Evolutionary conservation across 139 green algal genomes (phyloP).

Genomic region (Chlorella sp.): DNA sequence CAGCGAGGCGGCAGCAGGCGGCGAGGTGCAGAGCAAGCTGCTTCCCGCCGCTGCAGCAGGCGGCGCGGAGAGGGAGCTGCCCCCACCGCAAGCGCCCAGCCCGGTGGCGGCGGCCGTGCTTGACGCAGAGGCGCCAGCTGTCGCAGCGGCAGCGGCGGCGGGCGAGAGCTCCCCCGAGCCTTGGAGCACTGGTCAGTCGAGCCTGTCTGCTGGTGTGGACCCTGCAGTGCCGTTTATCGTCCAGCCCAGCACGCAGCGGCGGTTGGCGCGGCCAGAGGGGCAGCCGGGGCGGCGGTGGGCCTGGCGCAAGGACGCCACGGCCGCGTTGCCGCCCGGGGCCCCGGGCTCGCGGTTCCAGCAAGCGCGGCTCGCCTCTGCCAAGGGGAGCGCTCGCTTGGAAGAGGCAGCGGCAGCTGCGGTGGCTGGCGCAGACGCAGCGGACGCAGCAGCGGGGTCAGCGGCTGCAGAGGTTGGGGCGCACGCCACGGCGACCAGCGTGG

Average conservation of each 20-base stretch:
- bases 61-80: neutral
- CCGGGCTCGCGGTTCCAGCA: constrained; percentile 2
- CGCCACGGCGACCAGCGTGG: no score
- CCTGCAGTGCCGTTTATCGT: constrained; percentile 20
- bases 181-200: constrained; percentile 6
- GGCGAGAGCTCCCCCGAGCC: neutral
- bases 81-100: no score
- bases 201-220: constrained; percentile 15
- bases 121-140: no score
- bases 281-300: neutral
- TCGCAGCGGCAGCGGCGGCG: neutral
- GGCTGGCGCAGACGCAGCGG: neutral
- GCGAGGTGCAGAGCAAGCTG: constrained; percentile 25
- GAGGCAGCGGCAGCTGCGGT: neutral
- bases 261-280: neutral
- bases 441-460: neutral
- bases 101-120: no score
- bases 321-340: neutral
- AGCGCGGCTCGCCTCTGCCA: neutral
- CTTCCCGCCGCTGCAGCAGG: neutral
- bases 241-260: constrained; percentile 6
- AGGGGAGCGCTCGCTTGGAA: no score
- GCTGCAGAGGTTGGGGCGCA: no score
- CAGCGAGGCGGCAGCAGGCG: neutral
- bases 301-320: neutral